phyloP scores from a whole-genome alignment of 2,329 filamentous ascomycete species.

The Arthrocladium fulminans region DNA sequence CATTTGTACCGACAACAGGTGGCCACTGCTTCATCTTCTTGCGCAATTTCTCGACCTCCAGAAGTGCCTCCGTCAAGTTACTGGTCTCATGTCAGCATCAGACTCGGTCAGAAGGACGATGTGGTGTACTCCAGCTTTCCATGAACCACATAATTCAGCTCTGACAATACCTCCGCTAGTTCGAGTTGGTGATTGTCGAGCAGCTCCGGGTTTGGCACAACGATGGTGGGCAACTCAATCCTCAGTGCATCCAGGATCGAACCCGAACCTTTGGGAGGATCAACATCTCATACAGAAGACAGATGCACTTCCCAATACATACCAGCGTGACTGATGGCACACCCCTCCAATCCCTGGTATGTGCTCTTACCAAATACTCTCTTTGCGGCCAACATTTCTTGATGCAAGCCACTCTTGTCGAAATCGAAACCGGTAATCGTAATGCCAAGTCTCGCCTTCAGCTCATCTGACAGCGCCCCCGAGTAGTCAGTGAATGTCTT shows the following conservation, averaged over 20 bases:
- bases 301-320: slow-evolving; percentile 25
- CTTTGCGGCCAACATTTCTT: slow-evolving; percentile 49
- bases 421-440: slow-evolving; percentile 58
- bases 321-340: slow-evolving; percentile 88
- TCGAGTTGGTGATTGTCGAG: slow-evolving; percentile 88
- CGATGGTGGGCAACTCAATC: slow-evolving; percentile 65
- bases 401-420: slow-evolving; percentile 49
- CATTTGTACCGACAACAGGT: slow-evolving; percentile 38
- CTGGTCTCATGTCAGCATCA: slow-evolving; percentile 27
- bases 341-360: slow-evolving; percentile 44
- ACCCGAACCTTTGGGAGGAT: slow-evolving; percentile 62
- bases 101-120: slow-evolving; percentile 2
- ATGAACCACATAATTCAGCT: slow-evolving; percentile 67
- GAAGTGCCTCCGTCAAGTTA: slow-evolving; percentile 40
- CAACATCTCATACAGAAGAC: not conserved
- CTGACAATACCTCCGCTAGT: slow-evolving; percentile 66
- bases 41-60: slow-evolving; percentile 41
- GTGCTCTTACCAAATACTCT: slow-evolving; percentile 31
- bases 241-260: slow-evolving; percentile 78
- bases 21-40: slow-evolving; percentile 41
- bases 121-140: slow-evolving; percentile 52
- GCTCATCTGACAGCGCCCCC: slow-evolving; percentile 18
- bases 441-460: slow-evolving; percentile 33
- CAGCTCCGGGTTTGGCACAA: slow-evolving; percentile 75
- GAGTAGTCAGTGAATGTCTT: slow-evolving; percentile 41